Evolutionary conservation across 2,329 filamentous ascomycete genomes (phyloP).

Genomic region (Fusarium fujikuroi): DNA sequence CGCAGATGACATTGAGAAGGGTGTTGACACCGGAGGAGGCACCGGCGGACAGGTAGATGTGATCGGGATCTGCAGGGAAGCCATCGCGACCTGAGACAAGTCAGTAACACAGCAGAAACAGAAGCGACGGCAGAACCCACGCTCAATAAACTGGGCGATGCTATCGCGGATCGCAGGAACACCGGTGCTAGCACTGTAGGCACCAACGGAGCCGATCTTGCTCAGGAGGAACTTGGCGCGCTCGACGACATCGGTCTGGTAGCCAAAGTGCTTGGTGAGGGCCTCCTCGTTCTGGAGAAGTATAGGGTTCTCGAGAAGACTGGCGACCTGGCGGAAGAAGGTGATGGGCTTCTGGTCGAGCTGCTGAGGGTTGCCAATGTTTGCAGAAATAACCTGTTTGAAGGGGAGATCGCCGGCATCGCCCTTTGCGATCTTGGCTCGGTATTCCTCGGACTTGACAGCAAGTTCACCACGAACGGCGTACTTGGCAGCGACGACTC

Average conservation of each 20-base stretch:
- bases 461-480: slow-evolving; percentile 96
- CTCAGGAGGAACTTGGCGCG: slow-evolving; percentile 83
- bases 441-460: slow-evolving; percentile 91
- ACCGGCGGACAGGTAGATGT: slow-evolving; percentile 91
- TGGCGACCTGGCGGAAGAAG: slow-evolving; percentile 97
- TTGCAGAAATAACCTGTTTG: slow-evolving; percentile 90
- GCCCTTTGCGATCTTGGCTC: slow-evolving; percentile 74
- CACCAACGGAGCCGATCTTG: slow-evolving; percentile 89
- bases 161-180: slow-evolving; percentile 87
- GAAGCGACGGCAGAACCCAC: slow-evolving; percentile 57
- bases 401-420: slow-evolving; percentile 75
- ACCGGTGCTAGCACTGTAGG: slow-evolving; percentile 95
- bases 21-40: slow-evolving; percentile 96
- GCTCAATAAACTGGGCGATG: slow-evolving; percentile 91
- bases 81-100: slow-evolving; percentile 77
- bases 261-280: slow-evolving; percentile 79
- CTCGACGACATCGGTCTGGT: slow-evolving; percentile 89
- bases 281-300: slow-evolving; percentile 85
- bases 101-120: not conserved
- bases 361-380: slow-evolving; percentile 99
- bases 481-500: slow-evolving; percentile 89
- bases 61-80: slow-evolving; percentile 80
- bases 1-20: slow-evolving; percentile 88
- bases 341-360: slow-evolving; percentile 99
- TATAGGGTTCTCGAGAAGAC: slow-evolving; percentile 88